These are phyloP conservation scores for Posidonia australis DNA, from an alignment of 106 monocot genomes.

Conservation along the genomic window DNA sequence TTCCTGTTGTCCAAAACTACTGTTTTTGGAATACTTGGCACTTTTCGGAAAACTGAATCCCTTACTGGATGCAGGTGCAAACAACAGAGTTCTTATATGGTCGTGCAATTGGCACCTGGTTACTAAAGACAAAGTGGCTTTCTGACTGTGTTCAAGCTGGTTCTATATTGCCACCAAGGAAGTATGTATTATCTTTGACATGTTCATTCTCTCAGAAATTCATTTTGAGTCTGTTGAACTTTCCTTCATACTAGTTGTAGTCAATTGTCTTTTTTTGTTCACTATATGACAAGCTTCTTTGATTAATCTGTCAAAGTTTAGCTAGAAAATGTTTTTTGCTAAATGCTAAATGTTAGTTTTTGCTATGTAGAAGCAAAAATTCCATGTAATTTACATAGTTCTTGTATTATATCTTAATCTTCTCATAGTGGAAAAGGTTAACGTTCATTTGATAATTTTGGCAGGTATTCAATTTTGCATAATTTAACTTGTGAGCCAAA, in stretches of 20 bases:
- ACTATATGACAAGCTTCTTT: too few species aligned
- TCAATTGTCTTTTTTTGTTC: too few species aligned
- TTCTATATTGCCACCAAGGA: slow-evolving; percentile 35
- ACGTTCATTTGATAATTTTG: slow-evolving; percentile 4
- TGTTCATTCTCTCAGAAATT: background rate
- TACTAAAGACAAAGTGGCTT: slow-evolving; percentile 49
- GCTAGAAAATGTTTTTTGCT: too few species aligned
- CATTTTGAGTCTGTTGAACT: background rate
- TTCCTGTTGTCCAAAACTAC: too few species aligned
- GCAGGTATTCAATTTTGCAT: slow-evolving; percentile 40
- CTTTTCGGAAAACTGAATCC: background rate
- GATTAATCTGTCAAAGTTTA: too few species aligned
- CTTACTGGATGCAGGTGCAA: slow-evolving; percentile 32
- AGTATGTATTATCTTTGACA: slow-evolving; percentile 29
- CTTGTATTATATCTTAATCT: too few species aligned
- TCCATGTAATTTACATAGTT: too few species aligned
- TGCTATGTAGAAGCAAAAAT: too few species aligned
- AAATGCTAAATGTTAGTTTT: too few species aligned
- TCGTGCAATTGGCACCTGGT: slow-evolving; percentile 66
- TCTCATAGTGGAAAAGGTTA: too few species aligned
- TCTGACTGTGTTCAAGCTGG: slow-evolving; percentile 47
- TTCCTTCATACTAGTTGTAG: background rate
- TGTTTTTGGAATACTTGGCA: too few species aligned
- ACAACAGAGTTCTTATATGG: slow-evolving; percentile 75
- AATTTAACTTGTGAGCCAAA: slow-evolving; percentile 12